phyloP scores from a whole-genome alignment of 2,329 filamentous ascomycete genomes.

The Alternaria burnsii region DNA sequence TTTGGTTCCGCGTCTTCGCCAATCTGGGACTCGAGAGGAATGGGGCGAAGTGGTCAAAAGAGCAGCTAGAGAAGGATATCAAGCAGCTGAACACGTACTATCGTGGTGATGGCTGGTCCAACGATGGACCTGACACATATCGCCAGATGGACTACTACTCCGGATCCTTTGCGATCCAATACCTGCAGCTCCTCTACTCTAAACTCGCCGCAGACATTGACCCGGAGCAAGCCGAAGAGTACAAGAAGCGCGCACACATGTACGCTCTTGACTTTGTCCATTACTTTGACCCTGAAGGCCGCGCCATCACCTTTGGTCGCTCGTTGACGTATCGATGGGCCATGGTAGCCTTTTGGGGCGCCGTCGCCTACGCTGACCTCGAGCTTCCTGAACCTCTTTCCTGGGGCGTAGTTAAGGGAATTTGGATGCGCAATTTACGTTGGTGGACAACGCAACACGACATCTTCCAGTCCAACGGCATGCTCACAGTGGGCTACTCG shows the following conservation, averaged over 20 bases:
- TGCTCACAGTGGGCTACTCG: slow-evolving; percentile 77
- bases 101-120: slow-evolving; percentile 82
- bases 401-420: slow-evolving; percentile 81
- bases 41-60: slow-evolving; percentile 73
- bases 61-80: slow-evolving; percentile 76
- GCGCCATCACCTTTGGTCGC: slow-evolving; percentile 78
- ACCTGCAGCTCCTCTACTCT: slow-evolving; percentile 78
- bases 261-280: slow-evolving; percentile 76
- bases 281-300: slow-evolving; percentile 76
- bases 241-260: slow-evolving; percentile 71
- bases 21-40: slow-evolving; percentile 81
- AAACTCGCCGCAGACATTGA: slow-evolving; percentile 74
- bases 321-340: slow-evolving; percentile 84
- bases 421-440: slow-evolving; percentile 75
- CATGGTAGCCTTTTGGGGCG: slow-evolving; percentile 85
- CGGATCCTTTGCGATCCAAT: slow-evolving; percentile 82
- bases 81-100: slow-evolving; percentile 82
- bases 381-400: slow-evolving; percentile 75
- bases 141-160: slow-evolving; percentile 90
- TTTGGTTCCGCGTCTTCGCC: slow-evolving; percentile 87
- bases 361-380: slow-evolving; percentile 77
- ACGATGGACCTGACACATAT: slow-evolving; percentile 79
- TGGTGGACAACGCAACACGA: slow-evolving; percentile 81
- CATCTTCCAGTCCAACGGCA: slow-evolving; percentile 79
- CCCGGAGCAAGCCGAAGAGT: slow-evolving; percentile 71